Evolutionary conservation across 129 eudicot genomes (phyloP), one percentile per base, ranked within the genome.

Genomic region (Oenanthe sinensis): DNA sequence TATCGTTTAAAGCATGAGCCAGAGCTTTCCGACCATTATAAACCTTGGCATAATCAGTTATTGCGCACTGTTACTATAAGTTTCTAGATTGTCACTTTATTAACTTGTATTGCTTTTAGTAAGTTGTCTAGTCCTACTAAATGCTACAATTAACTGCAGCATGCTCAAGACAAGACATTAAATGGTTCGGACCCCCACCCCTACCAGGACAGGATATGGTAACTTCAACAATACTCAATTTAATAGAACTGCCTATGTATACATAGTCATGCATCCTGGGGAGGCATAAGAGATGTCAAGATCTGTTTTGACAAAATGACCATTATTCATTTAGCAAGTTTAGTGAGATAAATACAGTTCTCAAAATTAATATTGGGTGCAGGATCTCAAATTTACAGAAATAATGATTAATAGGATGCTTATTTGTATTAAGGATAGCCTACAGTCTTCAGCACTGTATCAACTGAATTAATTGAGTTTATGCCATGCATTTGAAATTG

Each of bases 1-100:
- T 89, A 80, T 94, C 98, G 75, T 86, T 88, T 70, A 91, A 79
- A 73, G 98, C 97, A 54, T 91, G 97, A 20, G 90, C 90, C 80
- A 94, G 85, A 43, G 96, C 90, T 86, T 89, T 91, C 1, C 93
- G 89, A 0, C 87, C 95, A 19, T 94, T 89, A 82, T 86, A 94
- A 58, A 91, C 96, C 76, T 91, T 43, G 24, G 16, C 45, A 7
- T 10, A 42, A 42, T 9, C 33, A 71, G 15, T 58, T 43, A n/a
- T n/a, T 74, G 49, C 39, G 22, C 54, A 83, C 20, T 30, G 39
- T 73, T 44, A 9, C 76, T n/a, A 0, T n/a, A 44, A 73, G 16
- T 24, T n/a, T n/a, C 55, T 10, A 24, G 55, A 26, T 26, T 33
- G 76, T 73, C 28, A 30, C 76, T 73, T 33, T 28, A 39, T 30